A percentile compares a stretch with the other conserved stretches of the same genome.
These are phyloP conservation scores for Candida pseudoviswanathii DNA, from an alignment of 1,139 yeast genomes.

Conservation along the genomic window DNA sequence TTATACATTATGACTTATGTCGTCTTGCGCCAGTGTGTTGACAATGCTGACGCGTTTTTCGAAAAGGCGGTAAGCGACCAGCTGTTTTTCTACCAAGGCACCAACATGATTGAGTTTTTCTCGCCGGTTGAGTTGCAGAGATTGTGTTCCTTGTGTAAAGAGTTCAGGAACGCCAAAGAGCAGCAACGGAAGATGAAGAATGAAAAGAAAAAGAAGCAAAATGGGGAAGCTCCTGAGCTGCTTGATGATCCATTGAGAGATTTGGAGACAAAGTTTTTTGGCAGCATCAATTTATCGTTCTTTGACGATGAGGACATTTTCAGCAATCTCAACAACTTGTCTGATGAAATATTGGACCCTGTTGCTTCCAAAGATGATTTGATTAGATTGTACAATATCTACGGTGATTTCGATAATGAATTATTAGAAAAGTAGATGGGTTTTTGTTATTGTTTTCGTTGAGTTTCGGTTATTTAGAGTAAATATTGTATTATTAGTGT, in stretches of 20 bases:
- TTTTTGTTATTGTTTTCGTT: neutral
- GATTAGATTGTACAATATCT: slow-evolving; percentile 39
- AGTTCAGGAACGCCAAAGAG: slow-evolving; percentile 43
- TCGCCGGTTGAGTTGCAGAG: slow-evolving; percentile 38
- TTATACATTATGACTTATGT: slow-evolving; percentile 46
- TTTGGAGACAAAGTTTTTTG: slow-evolving; percentile 2
- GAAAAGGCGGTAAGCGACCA: slow-evolving; percentile 32
- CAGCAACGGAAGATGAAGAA: slow-evolving; percentile 26
- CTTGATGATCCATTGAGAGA: slow-evolving; percentile 7
- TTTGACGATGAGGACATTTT: slow-evolving; percentile 15
- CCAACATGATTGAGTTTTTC: slow-evolving; percentile 45
- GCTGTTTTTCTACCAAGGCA: slow-evolving; percentile 37
- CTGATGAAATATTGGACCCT: slow-evolving; percentile 17
- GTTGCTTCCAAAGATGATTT: slow-evolving; percentile 37
- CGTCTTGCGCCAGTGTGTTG: slow-evolving; percentile 47
- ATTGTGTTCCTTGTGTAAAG: slow-evolving; percentile 42
- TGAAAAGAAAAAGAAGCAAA: slow-evolving; percentile 7
- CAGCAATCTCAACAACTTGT: slow-evolving; percentile 16
- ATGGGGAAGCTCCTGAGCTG: neutral
- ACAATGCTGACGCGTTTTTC: slow-evolving; percentile 43
- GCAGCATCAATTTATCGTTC: slow-evolving; percentile 8
- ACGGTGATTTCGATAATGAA: slow-evolving; percentile 34
- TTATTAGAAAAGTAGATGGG: slow-evolving; percentile 3
- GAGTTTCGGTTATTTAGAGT: neutral
- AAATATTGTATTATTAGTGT: slow-evolving; percentile 2